A percentile compares a stretch with the other conserved stretches of the same genome.
phyloP scores from a whole-genome alignment of 495 filamentous ascomycete species.

The Penicillium robsamsonii region DNA sequence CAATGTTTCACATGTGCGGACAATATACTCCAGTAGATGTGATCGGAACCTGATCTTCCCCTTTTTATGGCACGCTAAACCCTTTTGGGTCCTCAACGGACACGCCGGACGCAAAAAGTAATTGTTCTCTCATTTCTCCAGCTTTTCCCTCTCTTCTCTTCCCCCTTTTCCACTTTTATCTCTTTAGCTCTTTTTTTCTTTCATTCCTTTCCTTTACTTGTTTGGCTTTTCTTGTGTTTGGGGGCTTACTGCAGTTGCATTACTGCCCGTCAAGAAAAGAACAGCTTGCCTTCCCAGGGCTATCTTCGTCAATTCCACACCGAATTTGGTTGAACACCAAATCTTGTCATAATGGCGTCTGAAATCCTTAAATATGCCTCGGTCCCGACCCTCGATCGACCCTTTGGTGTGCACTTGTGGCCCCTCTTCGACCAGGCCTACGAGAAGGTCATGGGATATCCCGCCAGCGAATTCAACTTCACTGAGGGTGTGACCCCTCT shows the following conservation, averaged over 20 bases:
- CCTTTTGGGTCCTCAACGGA: constrained; percentile 30
- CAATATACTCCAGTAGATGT: not conserved
- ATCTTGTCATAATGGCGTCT: constrained; percentile 37
- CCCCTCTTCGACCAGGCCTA: constrained; percentile 88
- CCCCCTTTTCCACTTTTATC: constrained; percentile 27
- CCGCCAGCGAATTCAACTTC: constrained; percentile 61
- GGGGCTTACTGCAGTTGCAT: not conserved
- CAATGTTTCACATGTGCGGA: not conserved
- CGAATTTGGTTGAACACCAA: not conserved
- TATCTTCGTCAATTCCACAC: constrained; percentile 1
- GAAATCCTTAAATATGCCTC: constrained; percentile 65
- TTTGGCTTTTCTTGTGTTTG: constrained; percentile 9
- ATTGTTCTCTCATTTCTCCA: constrained; percentile 22
- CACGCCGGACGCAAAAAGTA: constrained; percentile 34
- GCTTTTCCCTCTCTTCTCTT: constrained; percentile 25
- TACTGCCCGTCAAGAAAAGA: constrained; percentile 6
- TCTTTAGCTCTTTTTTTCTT: constrained; percentile 16
- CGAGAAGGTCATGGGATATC: constrained; percentile 65
- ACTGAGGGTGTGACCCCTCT: constrained; percentile 56
- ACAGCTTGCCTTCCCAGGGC: constrained; percentile 4
- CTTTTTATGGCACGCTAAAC: constrained; percentile 35
- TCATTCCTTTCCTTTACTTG: constrained; percentile 10
- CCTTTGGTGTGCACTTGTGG: constrained; percentile 91
- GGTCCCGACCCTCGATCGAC: constrained; percentile 79
- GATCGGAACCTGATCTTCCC: constrained; percentile 25